Evolutionary conservation across 1,284 basidiomycete genomes (phyloP).

Genomic region (Boletus holoroseus): DNA sequence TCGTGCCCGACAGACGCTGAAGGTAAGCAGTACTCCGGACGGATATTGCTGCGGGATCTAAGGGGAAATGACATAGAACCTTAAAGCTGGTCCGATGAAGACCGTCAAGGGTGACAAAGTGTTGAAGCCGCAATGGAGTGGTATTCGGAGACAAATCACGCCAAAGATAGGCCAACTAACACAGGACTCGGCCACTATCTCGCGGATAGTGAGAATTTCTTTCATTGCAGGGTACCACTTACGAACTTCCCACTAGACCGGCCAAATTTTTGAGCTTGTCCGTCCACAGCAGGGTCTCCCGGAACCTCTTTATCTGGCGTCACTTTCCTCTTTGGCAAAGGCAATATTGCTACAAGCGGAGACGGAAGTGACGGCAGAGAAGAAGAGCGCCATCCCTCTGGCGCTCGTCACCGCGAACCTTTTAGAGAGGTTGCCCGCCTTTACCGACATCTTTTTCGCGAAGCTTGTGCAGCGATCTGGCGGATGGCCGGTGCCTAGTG

Average conservation of each 20-base stretch:
- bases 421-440: conserved; percentile 38
- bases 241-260: conserved; percentile 45
- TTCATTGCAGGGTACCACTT: conserved; percentile 6
- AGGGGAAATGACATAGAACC: conserved; percentile 38
- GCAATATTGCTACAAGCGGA: conserved; percentile 90
- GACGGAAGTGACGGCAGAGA: conserved; percentile 88
- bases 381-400: conserved; percentile 78
- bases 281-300: conserved; percentile 38
- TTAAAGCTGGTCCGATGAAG: conserved; percentile 75
- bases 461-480: conserved; percentile 78
- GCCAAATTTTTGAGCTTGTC: conserved; percentile 56
- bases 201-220: conserved; percentile 56
- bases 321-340: conserved; percentile 85
- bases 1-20: conserved; percentile 54
- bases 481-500: conserved; percentile 60
- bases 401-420: conserved; percentile 61
- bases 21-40: conserved; percentile 37
- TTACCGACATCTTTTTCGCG: conserved; percentile 74
- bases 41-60: conserved; percentile 24
- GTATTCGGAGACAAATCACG: conserved; percentile 78
- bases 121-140: conserved; percentile 53
- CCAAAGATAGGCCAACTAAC: conserved; percentile 91
- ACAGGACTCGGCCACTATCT: conserved; percentile 67
- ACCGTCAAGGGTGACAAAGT: conserved; percentile 62
- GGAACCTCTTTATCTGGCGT: conserved; percentile 61